Percentiles rank a stretch among this genome's conserved stretches.
Conservation (phyloP, 2,329 filamentous ascomycete genomes). For the Hymenoscyphus linearis region DNA sequence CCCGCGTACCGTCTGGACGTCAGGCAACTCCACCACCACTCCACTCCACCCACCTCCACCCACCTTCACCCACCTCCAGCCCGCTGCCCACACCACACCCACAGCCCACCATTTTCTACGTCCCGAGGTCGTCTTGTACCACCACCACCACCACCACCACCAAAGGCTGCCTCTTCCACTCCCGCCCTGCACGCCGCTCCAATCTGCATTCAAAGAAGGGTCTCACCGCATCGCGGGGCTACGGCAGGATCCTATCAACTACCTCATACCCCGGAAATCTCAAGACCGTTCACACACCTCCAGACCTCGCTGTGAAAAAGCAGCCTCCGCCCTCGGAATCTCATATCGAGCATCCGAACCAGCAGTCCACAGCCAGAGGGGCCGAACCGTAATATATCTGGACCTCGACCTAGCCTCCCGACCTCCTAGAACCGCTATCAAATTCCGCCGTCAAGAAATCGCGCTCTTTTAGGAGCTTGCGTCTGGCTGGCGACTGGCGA, state of each 20-base stretch:
- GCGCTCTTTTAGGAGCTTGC: slow-evolving; percentile 8
- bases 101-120: no score
- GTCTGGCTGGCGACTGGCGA: not conserved
- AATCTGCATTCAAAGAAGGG: not conserved
- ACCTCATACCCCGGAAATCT: not conserved
- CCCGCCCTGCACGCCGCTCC: not conserved
- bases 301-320: not conserved
- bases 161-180: not conserved
- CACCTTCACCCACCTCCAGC: not conserved
- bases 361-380: not conserved
- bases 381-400: not conserved
- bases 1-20: no score
- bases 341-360: not conserved
- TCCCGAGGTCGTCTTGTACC: not conserved
- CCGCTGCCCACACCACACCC: not conserved
- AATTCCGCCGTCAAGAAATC: not conserved
- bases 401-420: not conserved
- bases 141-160: not conserved
- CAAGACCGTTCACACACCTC: not conserved
- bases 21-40: no score
- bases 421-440: not conserved
- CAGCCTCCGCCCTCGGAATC: not conserved
- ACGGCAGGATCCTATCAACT: not conserved
- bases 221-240: not conserved
- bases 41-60: no score